These are phyloP conservation scores for Mrakia hoshinonis DNA, from an alignment of 768 basidiomycete species.

Conservation along the genomic window DNA sequence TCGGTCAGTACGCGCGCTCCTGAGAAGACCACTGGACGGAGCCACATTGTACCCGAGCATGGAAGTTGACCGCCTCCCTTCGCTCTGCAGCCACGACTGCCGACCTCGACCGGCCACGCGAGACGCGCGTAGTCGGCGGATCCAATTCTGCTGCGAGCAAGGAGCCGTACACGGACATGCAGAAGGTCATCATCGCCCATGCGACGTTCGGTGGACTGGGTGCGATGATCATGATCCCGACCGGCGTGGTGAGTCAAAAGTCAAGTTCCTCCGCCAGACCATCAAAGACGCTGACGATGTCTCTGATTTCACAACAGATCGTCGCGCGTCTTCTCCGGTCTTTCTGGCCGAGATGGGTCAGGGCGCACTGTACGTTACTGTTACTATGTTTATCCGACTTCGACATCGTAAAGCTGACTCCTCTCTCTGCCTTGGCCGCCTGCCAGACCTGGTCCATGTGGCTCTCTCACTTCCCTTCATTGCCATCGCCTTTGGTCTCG, in stretches of 20 bases:
- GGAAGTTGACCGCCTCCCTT: not conserved
- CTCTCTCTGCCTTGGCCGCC: not conserved
- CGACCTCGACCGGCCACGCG: not conserved
- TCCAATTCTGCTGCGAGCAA: not conserved
- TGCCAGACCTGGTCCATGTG: slow-evolving; percentile 16
- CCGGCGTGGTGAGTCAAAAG: slow-evolving; percentile 16
- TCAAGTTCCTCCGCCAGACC: not conserved
- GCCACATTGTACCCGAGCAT: not conserved
- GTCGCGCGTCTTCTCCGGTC: slow-evolving; percentile 8
- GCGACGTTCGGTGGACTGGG: slow-evolving; percentile 16
- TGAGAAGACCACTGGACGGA: not conserved
- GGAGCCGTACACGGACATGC: not conserved
- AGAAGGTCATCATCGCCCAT: slow-evolving; percentile 11
- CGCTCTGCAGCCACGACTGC: not conserved
- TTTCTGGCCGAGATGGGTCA: slow-evolving; percentile 13
- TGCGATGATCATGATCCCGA: slow-evolving; percentile 10
- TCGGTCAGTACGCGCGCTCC: not conserved
- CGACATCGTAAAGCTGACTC: not conserved
- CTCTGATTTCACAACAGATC: no score
- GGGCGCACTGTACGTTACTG: slow-evolving; percentile 7
- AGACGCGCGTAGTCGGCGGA: not conserved
- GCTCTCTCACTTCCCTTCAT: not conserved
- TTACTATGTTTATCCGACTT: not conserved
- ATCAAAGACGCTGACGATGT: no score
- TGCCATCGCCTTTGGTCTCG: slow-evolving; percentile 14